Evolutionary conservation across 192 early-diverging fungal genomes (phyloP).

Genomic region (Chytriomyces confervae): DNA sequence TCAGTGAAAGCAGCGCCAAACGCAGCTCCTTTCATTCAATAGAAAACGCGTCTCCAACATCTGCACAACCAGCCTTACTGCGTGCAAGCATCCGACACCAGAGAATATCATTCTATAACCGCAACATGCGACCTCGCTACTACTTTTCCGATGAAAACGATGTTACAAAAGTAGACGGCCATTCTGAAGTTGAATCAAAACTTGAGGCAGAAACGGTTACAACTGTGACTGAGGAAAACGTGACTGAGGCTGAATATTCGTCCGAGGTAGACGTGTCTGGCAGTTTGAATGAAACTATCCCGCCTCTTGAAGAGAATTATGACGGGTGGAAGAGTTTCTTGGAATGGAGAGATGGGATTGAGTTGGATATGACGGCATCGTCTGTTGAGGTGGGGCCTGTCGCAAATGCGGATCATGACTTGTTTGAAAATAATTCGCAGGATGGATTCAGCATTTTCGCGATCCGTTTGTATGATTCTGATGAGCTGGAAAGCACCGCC

Average conservation of each 20-base stretch:
- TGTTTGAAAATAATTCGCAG: neutral
- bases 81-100: neutral
- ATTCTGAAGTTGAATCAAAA: slow-evolving; percentile 4
- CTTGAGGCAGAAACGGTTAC: neutral
- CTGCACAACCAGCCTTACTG: neutral
- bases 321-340: slow-evolving; percentile 34
- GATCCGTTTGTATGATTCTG: neutral
- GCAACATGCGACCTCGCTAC: slow-evolving; percentile 6
- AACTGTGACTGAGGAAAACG: slow-evolving; percentile 7
- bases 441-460: neutral
- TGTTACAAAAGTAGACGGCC: neutral
- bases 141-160: slow-evolving; percentile 5
- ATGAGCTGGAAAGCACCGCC: neutral
- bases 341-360: slow-evolving; percentile 26
- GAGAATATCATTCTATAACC: slow-evolving; percentile 19
- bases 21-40: no score
- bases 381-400: neutral
- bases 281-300: no score
- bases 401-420: neutral
- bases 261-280: neutral
- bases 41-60: neutral
- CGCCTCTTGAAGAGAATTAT: neutral
- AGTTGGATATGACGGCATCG: neutral
- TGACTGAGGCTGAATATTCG: neutral
- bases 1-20: no score